A percentile compares a stretch with the other conserved stretches of the same genome.
Evolutionary conservation across 1,284 basidiomycete genomes (phyloP).

Genomic region (Trichosporon coremiiforme): DNA sequence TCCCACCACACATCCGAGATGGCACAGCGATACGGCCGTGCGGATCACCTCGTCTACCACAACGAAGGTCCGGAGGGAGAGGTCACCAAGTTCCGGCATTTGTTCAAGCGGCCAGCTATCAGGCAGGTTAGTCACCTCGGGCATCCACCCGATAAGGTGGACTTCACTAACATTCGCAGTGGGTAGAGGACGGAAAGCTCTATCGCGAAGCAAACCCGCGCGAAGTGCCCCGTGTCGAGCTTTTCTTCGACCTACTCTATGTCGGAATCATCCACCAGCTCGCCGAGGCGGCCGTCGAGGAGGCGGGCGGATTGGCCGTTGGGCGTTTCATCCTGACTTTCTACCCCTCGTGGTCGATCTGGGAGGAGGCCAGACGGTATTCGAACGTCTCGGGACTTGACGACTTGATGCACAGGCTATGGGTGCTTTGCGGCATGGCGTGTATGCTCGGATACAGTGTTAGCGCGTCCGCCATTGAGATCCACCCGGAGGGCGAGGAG

Average conservation of each 20-base stretch:
- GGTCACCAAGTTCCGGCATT: conserved; percentile 31
- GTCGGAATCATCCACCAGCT: conserved; percentile 58
- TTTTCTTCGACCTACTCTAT: conserved; percentile 58
- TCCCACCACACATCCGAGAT: background rate
- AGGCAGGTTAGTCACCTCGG: conserved; percentile 37
- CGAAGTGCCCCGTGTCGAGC: conserved; percentile 49
- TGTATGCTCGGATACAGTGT: conserved; percentile 52
- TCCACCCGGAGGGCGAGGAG: conserved; percentile 20
- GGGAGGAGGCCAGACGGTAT: conserved; percentile 55
- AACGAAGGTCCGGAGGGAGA: conserved; percentile 23
- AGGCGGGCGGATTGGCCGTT: conserved; percentile 37
- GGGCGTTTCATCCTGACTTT: conserved; percentile 47
- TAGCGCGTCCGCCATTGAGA: conserved; percentile 52
- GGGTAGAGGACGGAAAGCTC: conserved; percentile 35
- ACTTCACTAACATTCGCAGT: conserved; percentile 18
- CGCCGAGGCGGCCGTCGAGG: conserved; percentile 35
- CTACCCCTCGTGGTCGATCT: conserved; percentile 55
- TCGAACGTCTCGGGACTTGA: conserved; percentile 53
- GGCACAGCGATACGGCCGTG: conserved; percentile 12
- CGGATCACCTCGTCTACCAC: conserved; percentile 21
- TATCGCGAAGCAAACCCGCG: conserved; percentile 40
- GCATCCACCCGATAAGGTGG: background rate
- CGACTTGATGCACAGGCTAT: conserved; percentile 54
- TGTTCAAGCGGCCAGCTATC: conserved; percentile 36
- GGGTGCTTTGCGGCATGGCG: conserved; percentile 55